Conservation (phyloP, 1,284 basidiomycete genomes). For the Schizophyllum commune region DNA sequence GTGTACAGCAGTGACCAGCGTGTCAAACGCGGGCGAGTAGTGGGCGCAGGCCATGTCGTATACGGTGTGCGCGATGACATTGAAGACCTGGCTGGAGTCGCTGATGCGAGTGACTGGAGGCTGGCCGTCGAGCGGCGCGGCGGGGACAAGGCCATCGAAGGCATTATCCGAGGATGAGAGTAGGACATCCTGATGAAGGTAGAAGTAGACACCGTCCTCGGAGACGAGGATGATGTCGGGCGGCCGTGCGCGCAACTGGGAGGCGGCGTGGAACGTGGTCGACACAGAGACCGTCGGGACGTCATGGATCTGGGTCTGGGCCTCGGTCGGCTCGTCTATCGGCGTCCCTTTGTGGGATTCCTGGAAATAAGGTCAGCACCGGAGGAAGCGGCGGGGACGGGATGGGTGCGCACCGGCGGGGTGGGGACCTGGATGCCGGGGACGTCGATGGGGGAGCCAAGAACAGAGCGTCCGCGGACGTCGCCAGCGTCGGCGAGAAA, state of each 20-base stretch:
- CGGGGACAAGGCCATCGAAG: slow-evolving; percentile 41
- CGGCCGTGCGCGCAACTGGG: slow-evolving; percentile 42
- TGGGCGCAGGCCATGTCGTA: slow-evolving; percentile 56
- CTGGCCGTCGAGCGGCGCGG: slow-evolving; percentile 27
- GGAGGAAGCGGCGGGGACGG: neutral
- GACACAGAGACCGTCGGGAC: slow-evolving; percentile 55
- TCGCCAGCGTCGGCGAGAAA: neutral
- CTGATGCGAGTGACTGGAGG: slow-evolving; percentile 38
- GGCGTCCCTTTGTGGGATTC: slow-evolving; percentile 45
- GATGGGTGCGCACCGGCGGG: slow-evolving; percentile 45
- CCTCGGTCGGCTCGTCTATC: slow-evolving; percentile 30
- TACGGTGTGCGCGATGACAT: slow-evolving; percentile 52
- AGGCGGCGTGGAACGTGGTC: slow-evolving; percentile 68
- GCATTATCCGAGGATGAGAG: slow-evolving; percentile 43
- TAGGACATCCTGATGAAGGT: slow-evolving; percentile 46
- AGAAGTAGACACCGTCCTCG: slow-evolving; percentile 70
- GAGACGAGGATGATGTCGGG: slow-evolving; percentile 62
- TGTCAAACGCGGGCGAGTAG: slow-evolving; percentile 38
- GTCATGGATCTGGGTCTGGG: slow-evolving; percentile 24
- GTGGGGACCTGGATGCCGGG: slow-evolving; percentile 45
- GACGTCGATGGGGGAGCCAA: neutral
- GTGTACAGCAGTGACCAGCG: neutral
- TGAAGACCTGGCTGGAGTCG: slow-evolving; percentile 46
- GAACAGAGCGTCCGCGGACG: neutral
- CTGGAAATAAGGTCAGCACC: slow-evolving; percentile 19